Evolutionary conservation across 257 asterid species (phyloP).

Genomic region (Ophiorrhiza pumila): DNA sequence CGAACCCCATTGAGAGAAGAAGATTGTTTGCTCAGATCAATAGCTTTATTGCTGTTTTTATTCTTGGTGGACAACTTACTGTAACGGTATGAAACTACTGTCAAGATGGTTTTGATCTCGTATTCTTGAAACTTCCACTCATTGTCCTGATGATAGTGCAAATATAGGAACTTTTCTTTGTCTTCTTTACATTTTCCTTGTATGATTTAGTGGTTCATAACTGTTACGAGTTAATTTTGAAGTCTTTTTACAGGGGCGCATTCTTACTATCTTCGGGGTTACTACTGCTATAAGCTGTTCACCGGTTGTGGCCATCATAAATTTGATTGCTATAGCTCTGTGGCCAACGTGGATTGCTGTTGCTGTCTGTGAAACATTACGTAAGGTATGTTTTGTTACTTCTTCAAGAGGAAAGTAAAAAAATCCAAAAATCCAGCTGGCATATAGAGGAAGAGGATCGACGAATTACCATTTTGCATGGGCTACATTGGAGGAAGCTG

Average conservation of each 20-base stretch:
- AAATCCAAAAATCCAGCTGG: background rate
- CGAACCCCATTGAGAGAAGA: conserved; percentile 79
- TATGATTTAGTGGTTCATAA: background rate
- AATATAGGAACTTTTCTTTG: background rate
- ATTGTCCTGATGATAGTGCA: background rate
- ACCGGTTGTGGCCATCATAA: conserved; percentile 70
- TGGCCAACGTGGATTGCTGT: conserved; percentile 97
- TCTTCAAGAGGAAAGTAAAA: conserved; percentile 5
- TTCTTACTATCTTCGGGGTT: conserved; percentile 83
- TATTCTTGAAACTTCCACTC: background rate
- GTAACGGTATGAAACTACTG: conserved; percentile 58
- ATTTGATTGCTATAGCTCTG: conserved; percentile 76
- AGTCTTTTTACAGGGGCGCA: conserved; percentile 60
- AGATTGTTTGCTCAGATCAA: conserved; percentile 85
- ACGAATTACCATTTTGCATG: background rate
- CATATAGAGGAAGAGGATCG: too few species aligned
- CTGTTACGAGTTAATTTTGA: background rate
- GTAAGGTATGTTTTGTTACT: conserved; percentile 58
- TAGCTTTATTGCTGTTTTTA: conserved; percentile 92
- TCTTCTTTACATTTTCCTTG: background rate
- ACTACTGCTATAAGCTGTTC: conserved; percentile 76
- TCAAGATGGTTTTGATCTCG: background rate
- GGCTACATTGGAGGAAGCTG: background rate
- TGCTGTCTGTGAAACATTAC: conserved; percentile 77
- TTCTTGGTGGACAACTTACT: conserved; percentile 91